Evolutionary conservation across 495 filamentous ascomycete genomes (phyloP).

Genomic region (Xylaria venustula): DNA sequence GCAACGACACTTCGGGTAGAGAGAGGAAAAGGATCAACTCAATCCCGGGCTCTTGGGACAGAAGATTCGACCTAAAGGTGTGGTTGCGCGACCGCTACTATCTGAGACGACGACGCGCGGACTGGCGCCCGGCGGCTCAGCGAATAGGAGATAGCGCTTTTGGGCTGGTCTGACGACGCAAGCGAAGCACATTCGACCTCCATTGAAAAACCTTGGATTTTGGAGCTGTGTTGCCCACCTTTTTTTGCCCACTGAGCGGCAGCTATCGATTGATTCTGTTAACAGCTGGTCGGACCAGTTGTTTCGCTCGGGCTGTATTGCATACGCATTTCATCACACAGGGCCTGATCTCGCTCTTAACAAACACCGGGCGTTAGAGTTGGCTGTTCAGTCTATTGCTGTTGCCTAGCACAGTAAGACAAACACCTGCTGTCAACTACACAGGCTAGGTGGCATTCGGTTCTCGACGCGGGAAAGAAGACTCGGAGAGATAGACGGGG

Average conservation of each 20-base stretch:
- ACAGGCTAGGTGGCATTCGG: background rate
- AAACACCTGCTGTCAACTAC: background rate
- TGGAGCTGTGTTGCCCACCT: background rate
- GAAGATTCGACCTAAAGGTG: background rate
- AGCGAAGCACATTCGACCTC: background rate
- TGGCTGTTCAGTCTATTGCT: background rate
- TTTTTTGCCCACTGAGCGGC: background rate
- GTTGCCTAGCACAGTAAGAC: background rate
- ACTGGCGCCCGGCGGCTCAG: background rate
- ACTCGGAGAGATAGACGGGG: background rate
- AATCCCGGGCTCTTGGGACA: conserved; percentile 10
- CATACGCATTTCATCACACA: background rate
- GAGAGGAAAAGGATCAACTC: background rate
- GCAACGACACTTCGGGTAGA: background rate
- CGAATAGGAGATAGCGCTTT: background rate
- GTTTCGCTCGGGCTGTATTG: background rate
- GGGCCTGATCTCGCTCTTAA: background rate
- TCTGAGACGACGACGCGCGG: conserved; percentile 14
- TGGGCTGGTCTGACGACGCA: conserved; percentile 3
- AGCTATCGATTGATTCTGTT: too few species aligned
- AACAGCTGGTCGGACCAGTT: too few species aligned
- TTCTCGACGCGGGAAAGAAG: background rate
- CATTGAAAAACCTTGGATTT: background rate
- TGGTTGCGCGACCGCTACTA: conserved; percentile 2
- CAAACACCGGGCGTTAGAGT: background rate